Conservation (phyloP, 2,329 filamentous ascomycete genomes). For the Sordariomycetes sp. region DNA sequence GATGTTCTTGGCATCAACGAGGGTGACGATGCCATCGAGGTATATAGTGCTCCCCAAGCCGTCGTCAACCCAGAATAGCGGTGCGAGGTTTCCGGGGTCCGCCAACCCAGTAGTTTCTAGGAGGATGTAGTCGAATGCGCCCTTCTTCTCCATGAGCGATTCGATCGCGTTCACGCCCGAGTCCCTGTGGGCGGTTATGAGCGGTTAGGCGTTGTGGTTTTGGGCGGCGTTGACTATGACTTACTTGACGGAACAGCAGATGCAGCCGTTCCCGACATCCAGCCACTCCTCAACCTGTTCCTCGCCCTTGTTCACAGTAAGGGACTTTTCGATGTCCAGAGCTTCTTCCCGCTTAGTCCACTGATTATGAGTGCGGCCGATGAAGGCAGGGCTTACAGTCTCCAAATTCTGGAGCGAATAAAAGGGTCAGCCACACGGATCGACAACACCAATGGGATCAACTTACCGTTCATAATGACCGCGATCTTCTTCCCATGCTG, state of each 20-base stretch:
- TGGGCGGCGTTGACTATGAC: conserved; percentile 3
- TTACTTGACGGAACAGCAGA: conserved; percentile 94
- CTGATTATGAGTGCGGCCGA: conserved; percentile 6
- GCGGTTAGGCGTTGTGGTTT: neutral
- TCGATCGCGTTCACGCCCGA: conserved; percentile 90
- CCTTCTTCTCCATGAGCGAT: conserved; percentile 85
- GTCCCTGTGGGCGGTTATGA: conserved; percentile 41
- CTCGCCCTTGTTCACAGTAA: conserved; percentile 77
- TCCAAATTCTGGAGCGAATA: conserved; percentile 50
- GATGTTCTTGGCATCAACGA: conserved; percentile 93
- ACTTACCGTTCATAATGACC: conserved; percentile 78
- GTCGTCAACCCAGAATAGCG: conserved; percentile 95
- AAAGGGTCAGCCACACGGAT: neutral
- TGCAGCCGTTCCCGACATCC: conserved; percentile 89
- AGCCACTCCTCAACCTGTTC: conserved; percentile 88
- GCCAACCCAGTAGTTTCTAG: conserved; percentile 92
- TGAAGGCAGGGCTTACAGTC: conserved; percentile 44
- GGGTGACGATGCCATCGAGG: conserved; percentile 88
- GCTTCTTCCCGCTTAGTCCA: conserved; percentile 33
- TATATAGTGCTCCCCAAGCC: conserved; percentile 92
- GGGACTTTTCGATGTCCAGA: conserved; percentile 86
- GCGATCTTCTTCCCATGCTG: conserved; percentile 97
- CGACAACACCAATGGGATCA: neutral
- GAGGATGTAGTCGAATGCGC: conserved; percentile 93
- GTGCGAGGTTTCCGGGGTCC: conserved; percentile 89